A percentile compares a stretch with the other conserved stretches of the same genome.
These are phyloP conservation scores for Cubamyces sp. DNA, from an alignment of 768 basidiomycete species.

Conservation along the genomic window DNA sequence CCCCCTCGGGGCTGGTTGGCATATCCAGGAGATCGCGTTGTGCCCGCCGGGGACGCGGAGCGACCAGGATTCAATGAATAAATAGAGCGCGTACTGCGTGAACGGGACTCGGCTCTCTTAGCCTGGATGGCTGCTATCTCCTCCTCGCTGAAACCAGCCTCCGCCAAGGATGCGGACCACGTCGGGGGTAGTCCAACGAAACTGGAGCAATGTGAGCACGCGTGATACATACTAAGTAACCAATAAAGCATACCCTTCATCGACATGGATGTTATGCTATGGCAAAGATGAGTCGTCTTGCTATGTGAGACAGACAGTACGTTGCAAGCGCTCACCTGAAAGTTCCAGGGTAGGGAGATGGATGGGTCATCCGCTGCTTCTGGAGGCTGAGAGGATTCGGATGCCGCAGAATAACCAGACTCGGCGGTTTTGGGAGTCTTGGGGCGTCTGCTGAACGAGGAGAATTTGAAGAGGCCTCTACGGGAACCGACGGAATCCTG, in stretches of 20 bases:
- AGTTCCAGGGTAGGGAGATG: conserved; percentile 76
- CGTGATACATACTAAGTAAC: conserved; percentile 2
- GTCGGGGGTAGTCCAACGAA: conserved; percentile 73
- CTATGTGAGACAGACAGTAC: conserved; percentile 1
- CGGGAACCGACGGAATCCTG: conserved; percentile 33
- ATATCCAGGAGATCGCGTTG: conserved; percentile 10
- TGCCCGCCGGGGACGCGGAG: conserved; percentile 18
- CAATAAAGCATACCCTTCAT: conserved; percentile 59
- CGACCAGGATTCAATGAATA: conserved; percentile 24
- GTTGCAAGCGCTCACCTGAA: conserved; percentile 53
- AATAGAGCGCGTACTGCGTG: conserved; percentile 26
- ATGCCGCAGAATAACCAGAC: conserved; percentile 13
- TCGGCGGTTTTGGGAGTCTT: conserved; percentile 39
- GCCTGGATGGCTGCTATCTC: conserved; percentile 66
- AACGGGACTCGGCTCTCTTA: conserved; percentile 34
- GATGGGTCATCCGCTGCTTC: conserved; percentile 54
- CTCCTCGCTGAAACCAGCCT: conserved; percentile 67
- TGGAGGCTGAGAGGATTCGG: conserved; percentile 24
- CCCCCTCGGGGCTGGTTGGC: conserved; percentile 6
- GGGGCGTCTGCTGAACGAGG: conserved; percentile 37
- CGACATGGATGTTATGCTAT: conserved; percentile 80
- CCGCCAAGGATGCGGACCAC: conserved; percentile 64
- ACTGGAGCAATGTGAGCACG: conserved; percentile 36
- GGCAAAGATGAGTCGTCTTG: background rate
- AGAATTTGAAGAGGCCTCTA: conserved; percentile 42